Conservation (phyloP, 2,329 filamentous ascomycete species). For the Stromatinia cepivora region DNA sequence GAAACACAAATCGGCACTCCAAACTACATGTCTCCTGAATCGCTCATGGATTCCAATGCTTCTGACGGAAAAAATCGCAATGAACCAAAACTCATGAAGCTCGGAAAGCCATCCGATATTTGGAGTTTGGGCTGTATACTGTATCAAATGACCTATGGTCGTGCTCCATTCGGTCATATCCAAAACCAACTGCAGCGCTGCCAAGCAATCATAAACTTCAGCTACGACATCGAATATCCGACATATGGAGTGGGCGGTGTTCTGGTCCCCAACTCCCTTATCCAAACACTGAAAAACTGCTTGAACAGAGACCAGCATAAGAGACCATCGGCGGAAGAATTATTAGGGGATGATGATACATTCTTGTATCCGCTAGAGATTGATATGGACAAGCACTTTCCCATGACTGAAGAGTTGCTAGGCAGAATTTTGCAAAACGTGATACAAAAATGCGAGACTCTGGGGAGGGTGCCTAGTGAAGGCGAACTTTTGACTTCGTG, state of each 20-base stretch:
- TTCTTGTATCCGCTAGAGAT: slow-evolving; percentile 64
- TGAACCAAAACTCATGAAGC: slow-evolving; percentile 78
- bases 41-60: slow-evolving; percentile 81
- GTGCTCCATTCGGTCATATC: slow-evolving; percentile 92
- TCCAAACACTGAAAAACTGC: slow-evolving; percentile 63
- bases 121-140: slow-evolving; percentile 97
- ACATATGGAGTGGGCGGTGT: slow-evolving; percentile 66
- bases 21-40: slow-evolving; percentile 98
- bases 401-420: slow-evolving; percentile 63
- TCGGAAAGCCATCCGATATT: slow-evolving; percentile 93
- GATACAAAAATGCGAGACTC: slow-evolving; percentile 56
- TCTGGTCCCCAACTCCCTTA: slow-evolving; percentile 57
- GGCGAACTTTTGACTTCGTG: slow-evolving; percentile 56
- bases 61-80: slow-evolving; percentile 44
- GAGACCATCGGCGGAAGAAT: slow-evolving; percentile 63
- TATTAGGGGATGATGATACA: slow-evolving; percentile 59
- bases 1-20: slow-evolving; percentile 94
- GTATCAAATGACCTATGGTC: slow-evolving; percentile 97
- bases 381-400: slow-evolving; percentile 51
- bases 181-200: slow-evolving; percentile 82
- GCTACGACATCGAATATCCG: slow-evolving; percentile 71
- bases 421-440: slow-evolving; percentile 64
- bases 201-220: slow-evolving; percentile 80
- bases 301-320: slow-evolving; percentile 61
- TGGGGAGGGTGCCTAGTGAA: slow-evolving; percentile 54